Evolutionary conservation across 257 asterid species (phyloP), one percentile per base, ranked within the genome.

Genomic region (Penstemon newberryi): DNA sequence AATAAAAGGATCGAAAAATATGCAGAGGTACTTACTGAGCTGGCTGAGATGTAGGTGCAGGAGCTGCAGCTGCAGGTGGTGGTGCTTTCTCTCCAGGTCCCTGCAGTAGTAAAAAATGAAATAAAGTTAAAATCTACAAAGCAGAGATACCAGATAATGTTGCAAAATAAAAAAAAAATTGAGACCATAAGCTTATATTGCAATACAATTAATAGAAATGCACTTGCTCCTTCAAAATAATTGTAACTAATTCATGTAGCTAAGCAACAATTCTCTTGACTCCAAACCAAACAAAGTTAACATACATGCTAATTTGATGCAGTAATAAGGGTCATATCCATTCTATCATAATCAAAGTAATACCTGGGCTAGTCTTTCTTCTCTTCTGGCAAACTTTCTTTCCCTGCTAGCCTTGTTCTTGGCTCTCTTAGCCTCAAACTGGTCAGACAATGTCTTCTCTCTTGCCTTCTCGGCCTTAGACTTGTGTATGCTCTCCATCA

Each of bases 371-470:
- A 84, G 77, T 2, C 93, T 83, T 43, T 80, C 90, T 68, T 86
- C 93, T 70, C 87, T 77, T 75, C 90, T 78, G 0, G 93, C 90
- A 39, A 45, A 4, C 79, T 82, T 87, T 7, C 94, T 87, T 70
- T 87, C 94, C 68, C 94, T 77, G 80, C 88, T 84, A 12, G 94
- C 94, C 82, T 87, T 87, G 61, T 81, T 83, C 80, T 83, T 85
- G 3, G 87, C 89, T 39, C 80, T 67, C 79, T 73, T 75, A 25
- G 92, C 86, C 83, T 86, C 92, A 18, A 86, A 86, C 80, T 86
- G 92, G 59, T 86, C 89, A 19, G 92, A 83, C 79, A 86, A 60
- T 3, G 92, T 86, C 87, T 86, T 86, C 73, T 86, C 92, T 68
- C 92, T 83, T 53, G 92, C 89, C 84, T 82, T 86, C 77, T 86